These are phyloP conservation scores for Kwoniella newhampshirensis DNA, from an alignment of 768 basidiomycete genomes.

Conservation along the genomic window DNA sequence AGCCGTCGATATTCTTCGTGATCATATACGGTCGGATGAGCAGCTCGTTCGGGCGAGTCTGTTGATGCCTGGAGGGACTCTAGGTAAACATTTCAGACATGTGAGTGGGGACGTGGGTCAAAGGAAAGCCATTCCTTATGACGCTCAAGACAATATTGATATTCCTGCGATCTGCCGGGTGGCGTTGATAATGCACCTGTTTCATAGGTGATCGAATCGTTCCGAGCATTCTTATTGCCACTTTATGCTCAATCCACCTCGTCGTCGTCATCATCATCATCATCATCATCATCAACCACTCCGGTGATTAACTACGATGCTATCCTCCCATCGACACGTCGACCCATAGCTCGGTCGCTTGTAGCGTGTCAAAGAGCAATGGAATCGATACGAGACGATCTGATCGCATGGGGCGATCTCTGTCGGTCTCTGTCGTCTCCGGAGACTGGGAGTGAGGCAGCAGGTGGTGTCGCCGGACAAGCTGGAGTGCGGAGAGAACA, in stretches of 20 bases:
- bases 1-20: slow-evolving; percentile 32
- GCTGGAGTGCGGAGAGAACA: neutral
- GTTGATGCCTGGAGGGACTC: slow-evolving; percentile 45
- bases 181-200: too few relatives aligned
- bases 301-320: slow-evolving; percentile 43
- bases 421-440: neutral
- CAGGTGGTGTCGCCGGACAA: slow-evolving; percentile 21
- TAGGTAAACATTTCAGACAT: slow-evolving; percentile 48
- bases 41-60: slow-evolving; percentile 28
- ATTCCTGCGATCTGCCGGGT: too few relatives aligned
- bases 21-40: slow-evolving; percentile 28
- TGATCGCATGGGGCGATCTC: slow-evolving; percentile 26
- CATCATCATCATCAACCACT: neutral
- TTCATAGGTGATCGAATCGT: slow-evolving; percentile 43
- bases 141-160: neutral
- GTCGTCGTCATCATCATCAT: too few relatives aligned
- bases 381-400: slow-evolving; percentile 18
- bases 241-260: slow-evolving; percentile 2
- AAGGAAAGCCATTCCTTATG: neutral
- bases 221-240: slow-evolving; percentile 35
- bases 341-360: slow-evolving; percentile 26
- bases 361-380: slow-evolving; percentile 27
- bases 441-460: neutral
- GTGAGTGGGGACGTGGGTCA: slow-evolving; percentile 22
- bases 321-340: slow-evolving; percentile 26